A percentile compares a stretch with the other conserved stretches of the same genome.
Conservation (phyloP, 371 early-diverging fungal species). For the Coemansia sp. region DNA sequence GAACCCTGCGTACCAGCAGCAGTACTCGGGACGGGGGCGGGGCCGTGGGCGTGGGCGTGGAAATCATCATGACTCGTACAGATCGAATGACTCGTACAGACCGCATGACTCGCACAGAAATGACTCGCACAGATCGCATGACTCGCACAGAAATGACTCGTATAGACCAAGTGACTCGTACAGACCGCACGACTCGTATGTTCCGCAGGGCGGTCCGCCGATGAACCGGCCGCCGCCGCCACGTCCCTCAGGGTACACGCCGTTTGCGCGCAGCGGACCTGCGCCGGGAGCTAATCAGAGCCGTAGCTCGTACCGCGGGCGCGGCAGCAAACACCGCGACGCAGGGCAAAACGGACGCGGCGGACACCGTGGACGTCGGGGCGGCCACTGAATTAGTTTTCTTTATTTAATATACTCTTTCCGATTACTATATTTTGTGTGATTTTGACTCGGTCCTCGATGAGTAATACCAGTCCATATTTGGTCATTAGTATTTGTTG, state of each 20-base stretch:
- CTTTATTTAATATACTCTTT: no score
- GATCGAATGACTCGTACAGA: neutral
- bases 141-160: no score
- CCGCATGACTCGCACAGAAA: neutral
- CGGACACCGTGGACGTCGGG: constrained; percentile 24
- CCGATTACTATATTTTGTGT: no score
- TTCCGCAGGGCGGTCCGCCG: neutral
- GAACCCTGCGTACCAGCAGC: constrained; percentile 23
- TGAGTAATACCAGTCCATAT: neutral
- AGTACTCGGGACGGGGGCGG: constrained; percentile 19
- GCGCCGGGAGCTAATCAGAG: neutral
- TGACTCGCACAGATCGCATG: neutral
- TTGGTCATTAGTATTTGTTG: neutral
- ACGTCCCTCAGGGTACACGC: constrained; percentile 32
- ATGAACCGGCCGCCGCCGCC: constrained; percentile 21
- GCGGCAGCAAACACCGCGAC: neutral
- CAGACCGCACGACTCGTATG: neutral
- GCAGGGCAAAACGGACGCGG: constrained; percentile 29
- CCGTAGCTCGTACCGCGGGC: neutral
- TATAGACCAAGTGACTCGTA: neutral
- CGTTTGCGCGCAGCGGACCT: constrained; percentile 22
- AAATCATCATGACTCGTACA: neutral
- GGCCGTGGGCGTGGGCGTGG: constrained; percentile 9
- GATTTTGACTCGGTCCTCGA: neutral
- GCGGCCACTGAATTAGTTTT: constrained; percentile 9